Base-by-base conservation (phyloP, 495 filamentous ascomycete genomes). In the Aspergillus cristatus region DNA sequence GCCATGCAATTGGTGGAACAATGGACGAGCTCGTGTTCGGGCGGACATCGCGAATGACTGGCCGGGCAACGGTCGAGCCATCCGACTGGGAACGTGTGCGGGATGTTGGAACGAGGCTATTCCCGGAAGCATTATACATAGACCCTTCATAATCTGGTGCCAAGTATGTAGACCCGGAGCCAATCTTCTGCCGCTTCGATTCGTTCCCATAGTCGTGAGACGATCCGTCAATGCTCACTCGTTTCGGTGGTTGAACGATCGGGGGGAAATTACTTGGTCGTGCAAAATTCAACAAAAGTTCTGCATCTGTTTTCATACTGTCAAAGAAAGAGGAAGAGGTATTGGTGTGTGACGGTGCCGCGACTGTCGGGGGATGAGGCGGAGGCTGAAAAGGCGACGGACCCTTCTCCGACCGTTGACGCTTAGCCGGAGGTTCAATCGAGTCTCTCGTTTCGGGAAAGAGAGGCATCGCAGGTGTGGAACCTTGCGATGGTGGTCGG, bases 341-440 rank as follows among this genome's bases (percentile, higher is more conserved):
- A 46, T 68, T 68, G 17, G 69, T 66, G 22, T 54, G 53, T 7
- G n/a, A n/a, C n/a, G 70, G 63, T 40, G 64, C 58, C 31, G 63
- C 51, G 15, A 45, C 48, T 14, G 53, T 48, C 14, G 50, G 57
- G 35, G 47, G 40, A 32, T 55, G 58, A 28, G 53, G 47, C 16
- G 51, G 57, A 35, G 47, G 41, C 29, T 56, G 58, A 28, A 64
- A 59, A 17, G 74, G 68, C 32, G 75, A 76, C 14, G 61, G 50
- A 36, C 73, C 51, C 43, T 70, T 64, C 42, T 78, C 77, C 18
- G 78, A 79, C 35, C 74, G 68, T 16, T 72, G 63, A 18, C 78
- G 70, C 47, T 82, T 82, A n/a, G 71, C 53, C 6, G 76, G 75
- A 16, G 71, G 66, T 45, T 76, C 74, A 33, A 37, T 31, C n/a